Percentiles rank a stretch among this genome's conserved stretches.
Conservation (phyloP, 176 grass and related monocot species). For the Luzula sylvatica region DNA sequence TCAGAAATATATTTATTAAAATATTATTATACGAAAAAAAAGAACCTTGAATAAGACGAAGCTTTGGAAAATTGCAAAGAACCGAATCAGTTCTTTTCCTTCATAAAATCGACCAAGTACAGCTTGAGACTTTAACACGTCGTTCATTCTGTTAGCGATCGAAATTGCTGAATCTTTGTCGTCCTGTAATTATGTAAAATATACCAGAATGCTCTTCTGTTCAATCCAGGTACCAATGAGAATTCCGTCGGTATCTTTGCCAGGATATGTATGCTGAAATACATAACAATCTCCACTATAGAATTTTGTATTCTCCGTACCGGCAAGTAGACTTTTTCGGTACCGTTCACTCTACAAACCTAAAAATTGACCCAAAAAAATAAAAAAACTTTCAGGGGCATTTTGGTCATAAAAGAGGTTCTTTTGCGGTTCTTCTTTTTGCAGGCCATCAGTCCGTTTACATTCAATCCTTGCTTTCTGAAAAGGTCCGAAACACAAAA, state of each 20-base stretch:
- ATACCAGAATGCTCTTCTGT: slow-evolving; percentile 70
- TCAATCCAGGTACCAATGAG: slow-evolving; percentile 96
- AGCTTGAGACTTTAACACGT: slow-evolving; percentile 70
- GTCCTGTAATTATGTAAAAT: slow-evolving; percentile 34
- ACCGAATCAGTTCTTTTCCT: slow-evolving; percentile 85
- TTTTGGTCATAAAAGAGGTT: slow-evolving; percentile 37
- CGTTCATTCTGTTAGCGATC: slow-evolving; percentile 73
- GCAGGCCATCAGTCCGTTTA: slow-evolving; percentile 67
- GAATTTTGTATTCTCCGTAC: slow-evolving; percentile 55
- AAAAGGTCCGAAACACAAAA: slow-evolving; percentile 52
- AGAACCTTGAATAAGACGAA: slow-evolving; percentile 73
- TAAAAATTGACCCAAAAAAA: slow-evolving; percentile 23
- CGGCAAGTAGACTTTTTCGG: slow-evolving; percentile 56
- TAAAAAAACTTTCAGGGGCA: slow-evolving; percentile 4
- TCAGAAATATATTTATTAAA: slow-evolving; percentile 41
- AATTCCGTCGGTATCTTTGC: slow-evolving; percentile 79
- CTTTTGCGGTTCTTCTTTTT: slow-evolving; percentile 66
- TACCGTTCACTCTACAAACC: slow-evolving; percentile 83
- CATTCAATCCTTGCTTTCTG: slow-evolving; percentile 92
- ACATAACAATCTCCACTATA: slow-evolving; percentile 92
- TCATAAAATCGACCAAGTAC: slow-evolving; percentile 74
- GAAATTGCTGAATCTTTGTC: slow-evolving; percentile 49
- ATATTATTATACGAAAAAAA: slow-evolving; percentile 1
- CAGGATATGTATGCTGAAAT: slow-evolving; percentile 79
- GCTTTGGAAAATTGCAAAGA: slow-evolving; percentile 93